phyloP scores from a whole-genome alignment of 2,329 filamentous ascomycete species.

The Penicillium psychrosexuale region DNA sequence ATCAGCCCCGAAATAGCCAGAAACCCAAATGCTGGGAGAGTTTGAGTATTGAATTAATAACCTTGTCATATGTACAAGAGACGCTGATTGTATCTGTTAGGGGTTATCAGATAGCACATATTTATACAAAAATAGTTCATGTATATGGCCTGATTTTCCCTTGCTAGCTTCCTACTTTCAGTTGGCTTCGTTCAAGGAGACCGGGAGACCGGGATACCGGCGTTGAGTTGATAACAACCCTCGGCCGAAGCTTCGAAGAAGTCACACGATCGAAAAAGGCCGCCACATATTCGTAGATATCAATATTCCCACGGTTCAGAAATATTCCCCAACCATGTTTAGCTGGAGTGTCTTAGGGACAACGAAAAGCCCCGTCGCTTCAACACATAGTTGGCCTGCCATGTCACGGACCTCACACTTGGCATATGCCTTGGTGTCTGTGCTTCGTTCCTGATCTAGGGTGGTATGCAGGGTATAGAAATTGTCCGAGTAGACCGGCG shows the following conservation, averaged over 20 bases:
- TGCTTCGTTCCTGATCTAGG: slow-evolving; percentile 42
- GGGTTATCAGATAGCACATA: background rate
- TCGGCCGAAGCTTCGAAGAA: background rate
- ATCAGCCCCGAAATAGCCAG: slow-evolving; percentile 18
- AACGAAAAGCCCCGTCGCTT: slow-evolving; percentile 58
- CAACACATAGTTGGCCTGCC: slow-evolving; percentile 57
- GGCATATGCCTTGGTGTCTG: slow-evolving; percentile 40
- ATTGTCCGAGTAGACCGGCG: slow-evolving; percentile 56
- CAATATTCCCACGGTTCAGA: slow-evolving; percentile 27
- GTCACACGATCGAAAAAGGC: background rate
- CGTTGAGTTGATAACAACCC: background rate
- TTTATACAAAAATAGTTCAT: background rate
- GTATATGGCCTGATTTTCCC: background rate
- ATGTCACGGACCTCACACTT: slow-evolving; percentile 34
- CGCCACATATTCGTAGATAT: background rate
- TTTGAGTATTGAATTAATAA: background rate
- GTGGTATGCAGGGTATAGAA: slow-evolving; percentile 61
- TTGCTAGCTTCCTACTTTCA: background rate
- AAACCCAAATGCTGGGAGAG: background rate
- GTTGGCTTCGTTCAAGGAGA: background rate
- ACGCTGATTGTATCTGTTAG: background rate
- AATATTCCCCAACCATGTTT: slow-evolving; percentile 39
- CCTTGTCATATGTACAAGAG: background rate
- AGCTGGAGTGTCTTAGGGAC: slow-evolving; percentile 52
- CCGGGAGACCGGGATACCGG: background rate